Conservation (phyloP, 495 filamentous ascomycete species). For the Talaromyces thailandensis region DNA sequence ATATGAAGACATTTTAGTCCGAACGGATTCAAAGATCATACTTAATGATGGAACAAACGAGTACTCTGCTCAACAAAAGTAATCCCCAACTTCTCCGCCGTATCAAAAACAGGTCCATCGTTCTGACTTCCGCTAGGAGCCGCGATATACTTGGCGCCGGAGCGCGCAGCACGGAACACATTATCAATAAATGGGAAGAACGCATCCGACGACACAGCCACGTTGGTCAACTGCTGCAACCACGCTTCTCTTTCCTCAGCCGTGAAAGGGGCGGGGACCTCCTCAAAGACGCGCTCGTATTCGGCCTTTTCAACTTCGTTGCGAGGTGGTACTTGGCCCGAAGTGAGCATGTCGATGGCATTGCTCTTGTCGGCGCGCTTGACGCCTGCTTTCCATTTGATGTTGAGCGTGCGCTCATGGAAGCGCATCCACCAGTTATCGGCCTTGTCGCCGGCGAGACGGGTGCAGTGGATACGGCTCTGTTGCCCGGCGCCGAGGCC, state of each 20-base stretch:
- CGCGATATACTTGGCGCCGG: conserved; percentile 90
- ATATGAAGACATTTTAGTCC: too few relatives aligned
- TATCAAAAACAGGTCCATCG: conserved; percentile 77
- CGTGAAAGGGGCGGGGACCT: conserved; percentile 78
- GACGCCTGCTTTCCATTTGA: conserved; percentile 95
- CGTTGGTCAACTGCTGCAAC: conserved; percentile 69
- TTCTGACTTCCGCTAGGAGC: conserved; percentile 92
- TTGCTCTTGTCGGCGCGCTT: conserved; percentile 98
- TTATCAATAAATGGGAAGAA: conserved; percentile 99
- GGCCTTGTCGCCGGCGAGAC: conserved; percentile 95
- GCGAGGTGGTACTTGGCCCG: conserved; percentile 72
- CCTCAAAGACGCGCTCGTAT: conserved; percentile 86
- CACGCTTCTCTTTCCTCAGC: conserved; percentile 75
- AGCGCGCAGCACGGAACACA: conserved; percentile 78
- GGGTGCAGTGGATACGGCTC: conserved; percentile 95
- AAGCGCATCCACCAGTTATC: conserved; percentile 99
- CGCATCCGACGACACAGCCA: conserved; percentile 85
- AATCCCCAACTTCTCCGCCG: conserved; percentile 87
- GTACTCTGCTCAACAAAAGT: conserved; percentile 83
- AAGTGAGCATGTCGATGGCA: conserved; percentile 90
- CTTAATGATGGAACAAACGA: conserved; percentile 89
- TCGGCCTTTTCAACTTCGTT: conserved; percentile 69
- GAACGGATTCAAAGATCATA: too few relatives aligned
- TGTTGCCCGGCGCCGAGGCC: conserved; percentile 95
- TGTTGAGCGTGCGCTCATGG: conserved; percentile 72